Conservation (phyloP, 176 grass and related monocot genomes). For the Saccharum officinarum region DNA sequence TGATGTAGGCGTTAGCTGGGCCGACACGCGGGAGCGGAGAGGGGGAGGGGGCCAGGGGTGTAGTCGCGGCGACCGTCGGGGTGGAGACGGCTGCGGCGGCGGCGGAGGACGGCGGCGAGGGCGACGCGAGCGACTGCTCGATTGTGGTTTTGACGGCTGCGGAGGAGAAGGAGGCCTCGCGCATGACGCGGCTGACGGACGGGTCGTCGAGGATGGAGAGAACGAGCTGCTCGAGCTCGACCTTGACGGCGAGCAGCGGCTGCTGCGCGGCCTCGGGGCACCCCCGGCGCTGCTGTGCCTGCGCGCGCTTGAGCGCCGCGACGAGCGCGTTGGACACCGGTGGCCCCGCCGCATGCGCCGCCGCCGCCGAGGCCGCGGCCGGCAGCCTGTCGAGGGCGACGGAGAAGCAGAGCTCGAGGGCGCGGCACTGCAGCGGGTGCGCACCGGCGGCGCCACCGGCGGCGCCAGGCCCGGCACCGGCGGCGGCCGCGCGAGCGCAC, state of each 20-base stretch:
- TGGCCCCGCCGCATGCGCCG: constrained; percentile 37
- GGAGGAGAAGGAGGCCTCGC: constrained; percentile 87
- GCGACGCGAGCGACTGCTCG: constrained; percentile 65
- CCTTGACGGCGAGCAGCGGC: constrained; percentile 83
- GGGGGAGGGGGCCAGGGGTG: constrained; percentile 19
- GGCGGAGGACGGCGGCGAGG: constrained; percentile 35
- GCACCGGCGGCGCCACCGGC: not conserved
- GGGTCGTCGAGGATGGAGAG: constrained; percentile 94
- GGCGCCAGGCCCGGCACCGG: not conserved
- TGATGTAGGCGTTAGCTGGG: constrained; percentile 35
- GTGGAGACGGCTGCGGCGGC: not conserved
- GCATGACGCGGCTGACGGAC: constrained; percentile 94
- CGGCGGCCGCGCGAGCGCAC: constrained; percentile 43
- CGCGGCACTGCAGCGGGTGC: constrained; percentile 81
- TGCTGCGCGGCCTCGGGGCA: constrained; percentile 69
- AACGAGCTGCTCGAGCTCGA: constrained; percentile 87
- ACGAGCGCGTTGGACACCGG: constrained; percentile 83
- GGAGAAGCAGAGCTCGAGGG: constrained; percentile 89
- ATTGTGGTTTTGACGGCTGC: constrained; percentile 71
- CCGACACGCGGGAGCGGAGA: constrained; percentile 29
- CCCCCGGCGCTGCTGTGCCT: constrained; percentile 81
- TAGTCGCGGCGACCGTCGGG: not conserved
- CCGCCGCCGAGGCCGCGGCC: constrained; percentile 11
- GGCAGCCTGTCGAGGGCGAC: constrained; percentile 86
- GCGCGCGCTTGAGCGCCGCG: constrained; percentile 86